A percentile compares a stretch with the other conserved stretches of the same genome.
phyloP scores from a whole-genome alignment of 352 stramenopile genomes.

The Lagenidium sp. region DNA sequence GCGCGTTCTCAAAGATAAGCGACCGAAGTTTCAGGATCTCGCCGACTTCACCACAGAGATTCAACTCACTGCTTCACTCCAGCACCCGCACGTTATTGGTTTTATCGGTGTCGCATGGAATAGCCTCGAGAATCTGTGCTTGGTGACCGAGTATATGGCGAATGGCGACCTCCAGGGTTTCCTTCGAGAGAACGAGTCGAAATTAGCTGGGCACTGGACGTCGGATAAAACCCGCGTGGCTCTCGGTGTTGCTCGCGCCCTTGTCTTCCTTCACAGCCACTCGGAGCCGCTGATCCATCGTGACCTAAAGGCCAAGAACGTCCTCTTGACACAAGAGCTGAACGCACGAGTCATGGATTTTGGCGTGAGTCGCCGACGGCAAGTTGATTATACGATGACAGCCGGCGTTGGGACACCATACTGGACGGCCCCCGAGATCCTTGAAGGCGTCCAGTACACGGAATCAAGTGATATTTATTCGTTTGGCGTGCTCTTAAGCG shows the following conservation, averaged over 20 bases:
- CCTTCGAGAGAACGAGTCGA: conserved; percentile 16
- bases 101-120: conserved; percentile 44
- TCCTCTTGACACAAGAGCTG: conserved; percentile 20
- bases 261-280: neutral
- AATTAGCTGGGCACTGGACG: conserved; percentile 18
- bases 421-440: conserved; percentile 38
- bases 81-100: conserved; percentile 30
- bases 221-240: conserved; percentile 29
- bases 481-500: conserved; percentile 22
- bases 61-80: conserved; percentile 27
- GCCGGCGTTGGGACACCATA: neutral
- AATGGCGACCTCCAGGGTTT: conserved; percentile 37
- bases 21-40: conserved; percentile 9
- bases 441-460: conserved; percentile 20
- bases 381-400: conserved; percentile 11
- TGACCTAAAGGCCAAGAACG: neutral
- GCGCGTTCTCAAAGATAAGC: conserved; percentile 6
- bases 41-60: conserved; percentile 45
- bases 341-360: conserved; percentile 34
- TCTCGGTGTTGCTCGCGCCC: conserved; percentile 5
- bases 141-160: conserved; percentile 45
- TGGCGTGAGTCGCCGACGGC: conserved; percentile 19
- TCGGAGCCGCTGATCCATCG: neutral
- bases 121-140: conserved; percentile 32
- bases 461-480: conserved; percentile 34